Evolutionary conservation across 805 yeast genomes (phyloP).

Genomic region (Cyberlindnera lachancei): DNA sequence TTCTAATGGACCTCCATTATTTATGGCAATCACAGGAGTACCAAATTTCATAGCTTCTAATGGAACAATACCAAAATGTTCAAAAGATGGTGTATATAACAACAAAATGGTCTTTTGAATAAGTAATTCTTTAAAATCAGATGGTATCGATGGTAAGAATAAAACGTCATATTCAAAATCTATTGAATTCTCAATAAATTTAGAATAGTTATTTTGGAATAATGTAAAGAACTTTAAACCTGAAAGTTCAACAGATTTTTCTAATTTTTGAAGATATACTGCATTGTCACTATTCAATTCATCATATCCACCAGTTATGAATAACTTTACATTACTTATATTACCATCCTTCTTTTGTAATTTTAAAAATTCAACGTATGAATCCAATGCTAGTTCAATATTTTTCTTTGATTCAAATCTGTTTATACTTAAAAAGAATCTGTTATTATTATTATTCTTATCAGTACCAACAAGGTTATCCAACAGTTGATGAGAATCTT

Average conservation of each 20-base stretch:
- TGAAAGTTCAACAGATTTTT: slow-evolving; percentile 37
- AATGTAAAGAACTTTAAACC: slow-evolving; percentile 40
- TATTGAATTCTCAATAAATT: slow-evolving; percentile 10
- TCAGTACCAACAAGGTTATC: slow-evolving; percentile 12
- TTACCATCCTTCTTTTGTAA: slow-evolving; percentile 23
- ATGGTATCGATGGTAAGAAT: slow-evolving; percentile 75
- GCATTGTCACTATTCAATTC: slow-evolving; percentile 67
- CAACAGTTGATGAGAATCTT: slow-evolving; percentile 10
- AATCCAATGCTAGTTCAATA: slow-evolving; percentile 64
- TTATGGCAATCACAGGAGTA: slow-evolving; percentile 78
- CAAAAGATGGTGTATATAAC: slow-evolving; percentile 83
- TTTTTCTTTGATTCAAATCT: slow-evolving; percentile 86
- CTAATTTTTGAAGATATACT: slow-evolving; percentile 56
- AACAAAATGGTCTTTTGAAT: slow-evolving; percentile 51
- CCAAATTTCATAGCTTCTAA: slow-evolving; percentile 86
- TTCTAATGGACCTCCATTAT: slow-evolving; percentile 91
- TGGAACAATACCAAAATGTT: slow-evolving; percentile 98
- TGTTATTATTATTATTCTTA: too few relatives aligned
- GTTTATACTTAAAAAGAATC: slow-evolving; percentile 71
- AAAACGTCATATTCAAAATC: slow-evolving; percentile 35
- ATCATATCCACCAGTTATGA: slow-evolving; percentile 92
- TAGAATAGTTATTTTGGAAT: slow-evolving; percentile 23
- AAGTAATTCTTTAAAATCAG: slow-evolving; percentile 55
- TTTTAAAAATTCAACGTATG: slow-evolving; percentile 44
- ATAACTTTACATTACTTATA: slow-evolving; percentile 51